A percentile compares a stretch with the other conserved stretches of the same genome.
These are phyloP conservation scores for Nemania sp. DNA, from an alignment of 2,329 filamentous ascomycete species.

Conservation along the genomic window DNA sequence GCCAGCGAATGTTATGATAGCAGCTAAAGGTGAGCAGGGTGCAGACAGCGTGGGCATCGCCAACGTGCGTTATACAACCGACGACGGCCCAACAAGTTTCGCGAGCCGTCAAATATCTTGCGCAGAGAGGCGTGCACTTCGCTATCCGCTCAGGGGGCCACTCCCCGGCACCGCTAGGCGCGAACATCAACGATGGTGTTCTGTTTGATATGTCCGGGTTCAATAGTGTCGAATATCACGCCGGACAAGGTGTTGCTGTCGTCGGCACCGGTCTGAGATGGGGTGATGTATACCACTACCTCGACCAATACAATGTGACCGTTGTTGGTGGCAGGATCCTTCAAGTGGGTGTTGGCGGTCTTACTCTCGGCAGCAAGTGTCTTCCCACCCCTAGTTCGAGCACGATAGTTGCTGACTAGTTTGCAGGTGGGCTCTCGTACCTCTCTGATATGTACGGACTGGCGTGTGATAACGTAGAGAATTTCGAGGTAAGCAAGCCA, in stretches of 20 bases:
- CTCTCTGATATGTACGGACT: constrained; percentile 44
- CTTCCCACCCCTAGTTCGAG: not conserved
- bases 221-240: constrained; percentile 42
- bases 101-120: constrained; percentile 37
- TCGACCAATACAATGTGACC: constrained; percentile 45
- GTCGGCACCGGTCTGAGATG: constrained; percentile 45
- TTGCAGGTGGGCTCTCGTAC: constrained; percentile 44
- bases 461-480: constrained; percentile 46
- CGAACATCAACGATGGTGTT: constrained; percentile 45
- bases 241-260: constrained; percentile 35
- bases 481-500: constrained; percentile 44
- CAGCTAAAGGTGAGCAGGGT: constrained; percentile 36
- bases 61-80: constrained; percentile 44
- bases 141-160: constrained; percentile 46
- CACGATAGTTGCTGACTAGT: constrained; percentile 25
- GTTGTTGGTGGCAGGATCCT: constrained; percentile 46
- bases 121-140: constrained; percentile 38
- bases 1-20: constrained; percentile 4
- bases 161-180: constrained; percentile 40
- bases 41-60: constrained; percentile 45
- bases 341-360: constrained; percentile 46
- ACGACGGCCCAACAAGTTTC: constrained; percentile 38
- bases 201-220: constrained; percentile 43
- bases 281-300: constrained; percentile 43
- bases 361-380: constrained; percentile 43